Conservation (phyloP, 225 moss, liverwort and hornwort genomes). For the Takakia lepidozioides region DNA sequence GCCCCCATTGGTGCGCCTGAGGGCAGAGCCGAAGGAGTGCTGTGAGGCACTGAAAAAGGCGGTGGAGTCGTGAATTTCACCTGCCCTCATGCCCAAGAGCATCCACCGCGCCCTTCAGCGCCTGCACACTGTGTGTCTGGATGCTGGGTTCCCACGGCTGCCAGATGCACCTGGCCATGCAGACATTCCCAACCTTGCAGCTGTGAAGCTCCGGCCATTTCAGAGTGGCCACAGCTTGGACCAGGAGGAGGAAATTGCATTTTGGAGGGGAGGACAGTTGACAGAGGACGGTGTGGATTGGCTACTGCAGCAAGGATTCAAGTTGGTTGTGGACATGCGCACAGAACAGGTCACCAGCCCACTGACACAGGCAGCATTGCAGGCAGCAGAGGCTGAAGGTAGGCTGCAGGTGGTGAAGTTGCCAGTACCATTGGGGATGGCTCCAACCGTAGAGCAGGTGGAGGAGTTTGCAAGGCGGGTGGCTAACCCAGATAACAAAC, state of each 20-base stretch:
- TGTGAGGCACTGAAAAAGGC: conserved; percentile 60
- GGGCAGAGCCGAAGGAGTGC: conserved; percentile 61
- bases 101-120: conserved; percentile 48
- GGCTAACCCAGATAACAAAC: conserved; percentile 50
- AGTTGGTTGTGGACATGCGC: conserved; percentile 77
- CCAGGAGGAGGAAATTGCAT: conserved; percentile 65
- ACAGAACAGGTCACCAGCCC: conserved; percentile 54
- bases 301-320: conserved; percentile 68
- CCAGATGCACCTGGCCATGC: conserved; percentile 62
- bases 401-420: conserved; percentile 56
- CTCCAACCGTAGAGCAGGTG: conserved; percentile 67
- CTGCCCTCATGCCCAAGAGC: conserved; percentile 49
- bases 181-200: conserved; percentile 83
- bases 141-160: conserved; percentile 73
- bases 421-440: conserved; percentile 46
- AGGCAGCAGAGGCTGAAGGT: conserved; percentile 43
- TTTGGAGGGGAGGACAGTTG: conserved; percentile 88
- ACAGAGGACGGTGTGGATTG: conserved; percentile 73
- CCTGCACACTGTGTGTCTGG: conserved; percentile 76
- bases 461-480: conserved; percentile 68
- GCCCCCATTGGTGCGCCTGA: conserved; percentile 65
- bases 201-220: conserved; percentile 67
- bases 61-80: conserved; percentile 50
- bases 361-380: conserved; percentile 39
- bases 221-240: conserved; percentile 30